Evolutionary conservation across 2,329 filamentous ascomycete species (phyloP).

Genomic region (Eutypella sp.): DNA sequence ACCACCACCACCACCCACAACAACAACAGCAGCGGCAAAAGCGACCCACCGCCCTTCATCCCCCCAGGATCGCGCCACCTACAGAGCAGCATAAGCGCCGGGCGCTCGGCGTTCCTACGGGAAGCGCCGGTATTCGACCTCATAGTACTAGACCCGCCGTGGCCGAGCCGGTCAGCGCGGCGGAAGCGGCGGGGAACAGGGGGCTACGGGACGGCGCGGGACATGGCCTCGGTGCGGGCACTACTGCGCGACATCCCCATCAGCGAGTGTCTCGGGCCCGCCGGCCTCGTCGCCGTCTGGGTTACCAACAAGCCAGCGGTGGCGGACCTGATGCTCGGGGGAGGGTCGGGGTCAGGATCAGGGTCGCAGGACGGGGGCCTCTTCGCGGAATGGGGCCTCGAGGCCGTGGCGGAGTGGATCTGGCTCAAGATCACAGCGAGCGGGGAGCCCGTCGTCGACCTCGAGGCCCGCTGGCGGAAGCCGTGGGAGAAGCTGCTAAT

Average conservation of each 20-base stretch:
- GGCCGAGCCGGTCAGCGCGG: conserved; percentile 72
- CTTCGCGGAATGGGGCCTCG: conserved; percentile 63
- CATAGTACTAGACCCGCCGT: conserved; percentile 71
- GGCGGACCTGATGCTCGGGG: conserved; percentile 42
- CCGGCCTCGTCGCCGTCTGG: conserved; percentile 66
- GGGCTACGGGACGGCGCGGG: conserved; percentile 43
- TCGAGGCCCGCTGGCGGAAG: conserved; percentile 62
- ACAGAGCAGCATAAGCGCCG: conserved; percentile 41
- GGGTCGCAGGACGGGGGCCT: conserved; percentile 46
- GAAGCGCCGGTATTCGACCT: conserved; percentile 56
- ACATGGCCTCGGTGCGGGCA: conserved; percentile 39
- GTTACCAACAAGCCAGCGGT: conserved; percentile 67
- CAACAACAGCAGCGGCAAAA: too few relatives aligned
- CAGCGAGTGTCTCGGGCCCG: conserved; percentile 43
- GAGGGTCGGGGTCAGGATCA: background rate
- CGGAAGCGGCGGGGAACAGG: conserved; percentile 50
- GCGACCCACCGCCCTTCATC: conserved; percentile 26
- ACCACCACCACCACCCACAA: conserved; percentile 1
- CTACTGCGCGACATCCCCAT: conserved; percentile 55
- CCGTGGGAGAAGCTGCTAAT: conserved; percentile 73
- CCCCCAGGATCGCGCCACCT: conserved; percentile 42
- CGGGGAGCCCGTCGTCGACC: conserved; percentile 59
- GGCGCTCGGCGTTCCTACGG: conserved; percentile 34
- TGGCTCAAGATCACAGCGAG: conserved; percentile 68
- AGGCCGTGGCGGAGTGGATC: conserved; percentile 65